Conservation (phyloP, 2,329 filamentous ascomycete genomes). For the Orbilia blumenaviensis region DNA sequence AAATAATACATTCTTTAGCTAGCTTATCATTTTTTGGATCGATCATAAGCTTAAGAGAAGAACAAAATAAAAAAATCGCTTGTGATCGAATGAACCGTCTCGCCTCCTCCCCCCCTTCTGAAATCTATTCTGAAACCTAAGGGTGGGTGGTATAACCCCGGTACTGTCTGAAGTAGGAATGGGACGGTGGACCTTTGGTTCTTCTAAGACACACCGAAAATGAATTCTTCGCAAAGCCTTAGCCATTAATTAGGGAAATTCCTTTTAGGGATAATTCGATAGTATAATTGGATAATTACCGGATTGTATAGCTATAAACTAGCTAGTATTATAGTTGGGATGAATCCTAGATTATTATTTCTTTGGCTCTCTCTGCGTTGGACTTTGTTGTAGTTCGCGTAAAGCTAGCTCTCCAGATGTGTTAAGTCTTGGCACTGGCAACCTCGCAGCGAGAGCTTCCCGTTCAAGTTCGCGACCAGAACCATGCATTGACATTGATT, state of each 20-base stretch:
- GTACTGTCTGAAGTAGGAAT: conserved; percentile 3
- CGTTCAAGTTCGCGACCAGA: conserved; percentile 40
- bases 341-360: conserved; percentile 2
- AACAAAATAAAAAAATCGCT: neutral
- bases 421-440: conserved; percentile 17
- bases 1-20: conserved; percentile 24
- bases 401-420: neutral
- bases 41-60: too few relatives aligned
- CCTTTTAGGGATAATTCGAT: too few relatives aligned
- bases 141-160: too few relatives aligned
- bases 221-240: too few relatives aligned
- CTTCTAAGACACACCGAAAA: conserved; percentile 2
- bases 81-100: too few relatives aligned
- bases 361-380: too few relatives aligned
- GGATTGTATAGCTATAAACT: too few relatives aligned
- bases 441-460: conserved; percentile 44
- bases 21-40: conserved; percentile 18
- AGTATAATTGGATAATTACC: too few relatives aligned
- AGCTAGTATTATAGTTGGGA: too few relatives aligned
- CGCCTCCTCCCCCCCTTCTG: too few relatives aligned
- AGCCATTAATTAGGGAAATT: too few relatives aligned
- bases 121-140: conserved; percentile 11
- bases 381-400: conserved; percentile 43
- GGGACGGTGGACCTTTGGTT: neutral
- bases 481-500: neutral